Evolutionary conservation across 2,329 filamentous ascomycete species (phyloP), one percentile per base, ranked within the genome.

Genomic region (Aspergillus thermomutatus): DNA sequence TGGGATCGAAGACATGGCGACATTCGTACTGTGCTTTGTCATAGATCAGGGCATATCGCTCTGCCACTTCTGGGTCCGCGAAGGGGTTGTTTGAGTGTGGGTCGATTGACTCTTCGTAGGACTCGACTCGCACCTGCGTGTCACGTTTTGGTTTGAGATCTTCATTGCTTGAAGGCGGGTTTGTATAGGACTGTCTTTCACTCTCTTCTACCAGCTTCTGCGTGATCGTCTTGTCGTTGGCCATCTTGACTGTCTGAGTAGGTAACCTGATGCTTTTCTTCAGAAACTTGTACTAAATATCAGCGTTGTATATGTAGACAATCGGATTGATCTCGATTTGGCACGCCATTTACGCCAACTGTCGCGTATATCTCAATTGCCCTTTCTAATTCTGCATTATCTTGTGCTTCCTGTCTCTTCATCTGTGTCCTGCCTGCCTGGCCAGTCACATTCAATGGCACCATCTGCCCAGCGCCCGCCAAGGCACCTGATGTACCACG

Each of bases 41-140:
- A 58, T 85, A 86, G 4, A 84, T 66, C 4, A 71, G 71, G 2
- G 75, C 73, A 78, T 82, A 86, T 62, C 82, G 77, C n/a, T 80
- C 77, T 1, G 82, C 81, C 2, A 82, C 72, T 3, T 75, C 72
- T 2, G 80, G 77, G 50, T 84, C 80, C 0, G 77, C 72, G 62
- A 86, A 86, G 37, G 67, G 66, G 49, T 71, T 65, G n/a, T 63
- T 41, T 11, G 26, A 52, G 8, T 55, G 21, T 4, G 23, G 23
- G 17, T 51, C 28, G 2, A 52, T 41, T 19, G 37, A 31, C 26
- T 47, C 37, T 14, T 60, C 49, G 1, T 45, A 45, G 34, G 27
- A 26, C 9, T 53, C 3, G 50, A 21, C 14, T 50, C 31, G n/a
- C 3, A 56, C 21, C 9, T 45, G 28, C 6, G 40, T n/a, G 14